Percentiles rank a stretch among this genome's conserved stretches.
phyloP scores from a whole-genome alignment of 2,329 filamentous ascomycete genomes.

The Talaromyces sp. region DNA sequence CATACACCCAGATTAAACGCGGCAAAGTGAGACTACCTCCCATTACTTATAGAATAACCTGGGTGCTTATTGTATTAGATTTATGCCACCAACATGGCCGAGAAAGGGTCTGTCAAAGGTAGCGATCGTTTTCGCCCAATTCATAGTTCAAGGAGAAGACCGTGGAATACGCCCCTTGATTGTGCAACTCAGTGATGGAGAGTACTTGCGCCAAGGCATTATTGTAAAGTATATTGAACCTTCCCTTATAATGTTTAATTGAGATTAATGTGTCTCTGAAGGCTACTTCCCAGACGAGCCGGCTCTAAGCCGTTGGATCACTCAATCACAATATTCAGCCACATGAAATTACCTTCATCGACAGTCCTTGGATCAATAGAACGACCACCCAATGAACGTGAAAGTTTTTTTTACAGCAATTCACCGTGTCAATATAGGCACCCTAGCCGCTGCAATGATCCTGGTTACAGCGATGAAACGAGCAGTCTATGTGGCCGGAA shows the following conservation, averaged over 20 bases:
- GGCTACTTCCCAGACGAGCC: background rate
- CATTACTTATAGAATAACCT: background rate
- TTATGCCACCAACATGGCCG: conserved; percentile 20
- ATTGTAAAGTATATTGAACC: conserved; percentile 9
- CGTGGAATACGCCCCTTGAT: conserved; percentile 19
- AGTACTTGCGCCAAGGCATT: conserved; percentile 17
- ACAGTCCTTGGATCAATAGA: conserved; percentile 18
- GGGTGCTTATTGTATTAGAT: conserved; percentile 11
- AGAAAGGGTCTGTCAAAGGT: conserved; percentile 13
- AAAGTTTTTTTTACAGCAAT: background rate
- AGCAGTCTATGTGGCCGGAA: background rate
- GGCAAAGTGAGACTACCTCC: background rate
- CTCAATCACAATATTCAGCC: conserved; percentile 17
- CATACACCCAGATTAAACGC: background rate
- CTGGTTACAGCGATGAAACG: background rate
- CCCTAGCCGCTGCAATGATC: background rate
- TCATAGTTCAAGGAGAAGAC: conserved; percentile 17
- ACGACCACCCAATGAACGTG: conserved; percentile 8
- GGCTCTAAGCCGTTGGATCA: conserved; percentile 15
- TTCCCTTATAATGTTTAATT: background rate
- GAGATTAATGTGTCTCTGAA: background rate
- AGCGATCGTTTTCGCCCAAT: conserved; percentile 18
- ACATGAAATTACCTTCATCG: conserved; percentile 16
- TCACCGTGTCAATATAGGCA: background rate
- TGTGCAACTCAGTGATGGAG: conserved; percentile 17